Base-by-base conservation (phyloP, 2,329 filamentous ascomycete species). In the Aspergillus sp. region DNA sequence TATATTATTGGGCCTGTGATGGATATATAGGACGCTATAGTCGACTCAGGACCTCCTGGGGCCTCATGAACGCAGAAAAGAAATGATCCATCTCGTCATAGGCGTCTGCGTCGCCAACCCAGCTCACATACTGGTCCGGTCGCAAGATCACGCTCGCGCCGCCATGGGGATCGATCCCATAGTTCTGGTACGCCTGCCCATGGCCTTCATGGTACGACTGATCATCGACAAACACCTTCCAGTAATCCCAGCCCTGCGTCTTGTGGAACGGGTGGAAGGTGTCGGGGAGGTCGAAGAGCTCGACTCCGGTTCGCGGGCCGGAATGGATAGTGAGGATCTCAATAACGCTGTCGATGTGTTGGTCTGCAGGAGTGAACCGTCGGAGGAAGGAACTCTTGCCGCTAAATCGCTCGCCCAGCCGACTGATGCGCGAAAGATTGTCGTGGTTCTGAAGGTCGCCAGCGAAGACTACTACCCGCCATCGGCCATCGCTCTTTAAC, bases 321-420 rank as follows among this genome's bases (percentile, higher is more conserved):
- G 67, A 65, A 49, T 83, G 79, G 0, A 80, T 57, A 0, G 75
- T 74, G 2, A 82, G 49, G 0, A 82, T 59, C 19, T 81, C 76
- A 20, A 83, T 63, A 3, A 75, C 43, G 8, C 58, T 63, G 43
- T 69, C 61, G 13, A 72, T 59, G 5, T 57, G 48, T 5, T 51
- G 42, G 4, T 35, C 45, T 1, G 36, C 25, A 2, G 64, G 63
- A 1, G 65, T 71, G 30, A 61, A 63, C n/a, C 47, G 56, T n/a
- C 39, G 52, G 10, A 78, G 48, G 34, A 76, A 62, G 1, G 60
- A 55, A 1, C 47, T 28, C 0, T 55, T 53, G 0, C 42, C 37
- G 7, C 41, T 53, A 3, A 75, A 58, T 31, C 47, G 53, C 2
- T 57, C 48, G 29, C 73, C 74, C 15, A 80, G 64, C 0, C 31